phyloP scores from a whole-genome alignment of 129 eudicot species.

The Helianthus tuberosus region DNA sequence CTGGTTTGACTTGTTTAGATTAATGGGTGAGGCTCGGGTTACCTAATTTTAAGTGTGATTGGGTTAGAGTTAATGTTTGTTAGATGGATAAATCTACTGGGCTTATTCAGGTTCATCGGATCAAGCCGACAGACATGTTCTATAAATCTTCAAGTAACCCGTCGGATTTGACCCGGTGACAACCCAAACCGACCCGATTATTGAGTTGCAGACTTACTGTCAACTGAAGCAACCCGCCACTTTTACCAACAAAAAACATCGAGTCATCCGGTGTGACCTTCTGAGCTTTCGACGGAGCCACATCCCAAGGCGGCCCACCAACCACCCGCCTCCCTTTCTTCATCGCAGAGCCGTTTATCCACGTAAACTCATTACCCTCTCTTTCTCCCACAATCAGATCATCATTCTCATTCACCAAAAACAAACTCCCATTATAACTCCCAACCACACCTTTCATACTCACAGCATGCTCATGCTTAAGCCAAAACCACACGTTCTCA shows the following conservation, averaged over 20 bases:
- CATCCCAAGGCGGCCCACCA: slow-evolving; percentile 88
- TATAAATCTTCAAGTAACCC: background rate
- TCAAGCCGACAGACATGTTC: too few relatives aligned
- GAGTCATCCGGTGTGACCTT: slow-evolving; percentile 66
- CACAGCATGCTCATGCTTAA: slow-evolving; percentile 57
- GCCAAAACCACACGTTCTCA: slow-evolving; percentile 74
- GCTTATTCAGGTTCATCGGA: too few relatives aligned
- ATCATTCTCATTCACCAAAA: slow-evolving; percentile 62
- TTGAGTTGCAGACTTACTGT: slow-evolving; percentile 29
- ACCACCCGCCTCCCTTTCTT: slow-evolving; percentile 62
- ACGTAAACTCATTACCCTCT: slow-evolving; percentile 44
- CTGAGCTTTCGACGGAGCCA: slow-evolving; percentile 28
- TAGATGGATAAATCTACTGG: too few relatives aligned
- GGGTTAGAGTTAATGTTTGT: too few relatives aligned
- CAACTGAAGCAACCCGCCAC: slow-evolving; percentile 65
- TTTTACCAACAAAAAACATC: slow-evolving; percentile 66
- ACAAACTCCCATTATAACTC: slow-evolving; percentile 79
- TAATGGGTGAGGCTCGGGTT: background rate
- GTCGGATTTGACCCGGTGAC: background rate
- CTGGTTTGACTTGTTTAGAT: background rate
- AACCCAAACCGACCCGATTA: background rate
- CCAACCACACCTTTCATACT: slow-evolving; percentile 67
- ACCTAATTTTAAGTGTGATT: too few relatives aligned
- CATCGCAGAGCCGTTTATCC: slow-evolving; percentile 82
- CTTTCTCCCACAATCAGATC: slow-evolving; percentile 74